Conservation (phyloP, 306 rosid genomes). For the Coriaria nepalensis region DNA sequence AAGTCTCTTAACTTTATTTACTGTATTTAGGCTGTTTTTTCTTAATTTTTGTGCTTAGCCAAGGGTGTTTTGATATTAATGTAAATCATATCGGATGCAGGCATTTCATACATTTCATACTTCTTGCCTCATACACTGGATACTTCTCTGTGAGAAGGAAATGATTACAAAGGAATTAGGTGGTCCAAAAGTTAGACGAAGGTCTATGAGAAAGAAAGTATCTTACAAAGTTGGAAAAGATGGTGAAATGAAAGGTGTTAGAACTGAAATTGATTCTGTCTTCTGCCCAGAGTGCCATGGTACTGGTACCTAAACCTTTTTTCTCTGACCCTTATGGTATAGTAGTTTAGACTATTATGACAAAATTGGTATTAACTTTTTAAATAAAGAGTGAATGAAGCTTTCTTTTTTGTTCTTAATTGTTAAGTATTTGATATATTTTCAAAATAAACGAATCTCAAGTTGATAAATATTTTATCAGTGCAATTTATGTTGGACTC, state of each 20-base stretch:
- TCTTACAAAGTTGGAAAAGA: conserved; percentile 26
- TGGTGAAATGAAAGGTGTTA: conserved; percentile 18
- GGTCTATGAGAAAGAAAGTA: conserved; percentile 37
- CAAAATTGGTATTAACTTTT: neutral
- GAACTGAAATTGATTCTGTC: conserved; percentile 24
- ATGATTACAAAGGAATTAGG: conserved; percentile 30
- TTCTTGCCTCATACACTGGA: conserved; percentile 78
- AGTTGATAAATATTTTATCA: too few species aligned
- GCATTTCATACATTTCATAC: conserved; percentile 76
- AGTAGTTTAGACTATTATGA: neutral
- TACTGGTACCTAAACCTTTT: conserved; percentile 27
- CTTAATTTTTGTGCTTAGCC: conserved; percentile 1
- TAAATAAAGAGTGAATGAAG: neutral
- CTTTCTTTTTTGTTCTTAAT: neutral
- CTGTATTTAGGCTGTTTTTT: conserved; percentile 5
- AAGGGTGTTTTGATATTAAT: conserved; percentile 5
- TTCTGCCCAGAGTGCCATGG: conserved; percentile 97
- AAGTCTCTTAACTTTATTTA: conserved; percentile 13
- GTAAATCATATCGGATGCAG: conserved; percentile 26
- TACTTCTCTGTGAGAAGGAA: conserved; percentile 62
- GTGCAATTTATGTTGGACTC: too few species aligned
- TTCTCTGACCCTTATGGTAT: neutral
- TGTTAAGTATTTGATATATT: neutral
- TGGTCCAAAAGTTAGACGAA: conserved; percentile 30
- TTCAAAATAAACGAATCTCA: neutral